Conservation (phyloP, 345 rosid genomes). For the Linum tenue region DNA sequence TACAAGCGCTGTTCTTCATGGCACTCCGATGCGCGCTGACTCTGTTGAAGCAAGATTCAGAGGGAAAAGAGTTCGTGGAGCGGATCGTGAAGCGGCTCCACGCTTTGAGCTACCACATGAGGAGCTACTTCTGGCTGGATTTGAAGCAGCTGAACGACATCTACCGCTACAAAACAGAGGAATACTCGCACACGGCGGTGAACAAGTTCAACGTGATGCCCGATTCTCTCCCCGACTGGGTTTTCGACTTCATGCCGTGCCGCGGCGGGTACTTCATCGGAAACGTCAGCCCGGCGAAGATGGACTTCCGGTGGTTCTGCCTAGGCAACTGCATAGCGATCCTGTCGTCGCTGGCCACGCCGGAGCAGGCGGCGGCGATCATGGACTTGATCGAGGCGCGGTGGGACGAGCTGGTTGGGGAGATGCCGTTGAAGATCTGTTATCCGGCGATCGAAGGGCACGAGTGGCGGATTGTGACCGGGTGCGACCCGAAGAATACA, state of each 20-base stretch:
- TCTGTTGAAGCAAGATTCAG: conserved; percentile 43
- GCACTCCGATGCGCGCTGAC: conserved; percentile 46
- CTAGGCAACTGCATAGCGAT: conserved; percentile 56
- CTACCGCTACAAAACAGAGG: conserved; percentile 58
- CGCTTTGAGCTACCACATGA: conserved; percentile 58
- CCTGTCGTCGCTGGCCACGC: conserved; percentile 48
- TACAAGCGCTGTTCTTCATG: conserved; percentile 59
- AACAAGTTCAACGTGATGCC: conserved; percentile 26
- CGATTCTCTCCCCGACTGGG: conserved; percentile 58
- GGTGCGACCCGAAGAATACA: conserved; percentile 62
- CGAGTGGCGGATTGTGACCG: conserved; percentile 49
- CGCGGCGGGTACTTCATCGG: conserved; percentile 64
- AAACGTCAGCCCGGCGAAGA: conserved; percentile 52
- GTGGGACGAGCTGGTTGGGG: conserved; percentile 63
- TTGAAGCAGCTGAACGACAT: conserved; percentile 53
- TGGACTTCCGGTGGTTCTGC: conserved; percentile 70
- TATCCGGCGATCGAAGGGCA: conserved; percentile 61
- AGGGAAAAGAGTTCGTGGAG: conserved; percentile 53
- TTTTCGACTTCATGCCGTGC: conserved; percentile 55
- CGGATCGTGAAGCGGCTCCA: conserved; percentile 44
- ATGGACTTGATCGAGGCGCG: conserved; percentile 64
- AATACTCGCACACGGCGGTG: conserved; percentile 54
- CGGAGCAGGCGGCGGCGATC: conserved; percentile 54
- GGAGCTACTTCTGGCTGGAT: conserved; percentile 58
- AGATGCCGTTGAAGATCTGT: conserved; percentile 64